A percentile compares a stretch with the other conserved stretches of the same genome.
These are phyloP conservation scores for Pascua guehoae DNA, from an alignment of 1,284 basidiomycete species.

Conservation along the genomic window DNA sequence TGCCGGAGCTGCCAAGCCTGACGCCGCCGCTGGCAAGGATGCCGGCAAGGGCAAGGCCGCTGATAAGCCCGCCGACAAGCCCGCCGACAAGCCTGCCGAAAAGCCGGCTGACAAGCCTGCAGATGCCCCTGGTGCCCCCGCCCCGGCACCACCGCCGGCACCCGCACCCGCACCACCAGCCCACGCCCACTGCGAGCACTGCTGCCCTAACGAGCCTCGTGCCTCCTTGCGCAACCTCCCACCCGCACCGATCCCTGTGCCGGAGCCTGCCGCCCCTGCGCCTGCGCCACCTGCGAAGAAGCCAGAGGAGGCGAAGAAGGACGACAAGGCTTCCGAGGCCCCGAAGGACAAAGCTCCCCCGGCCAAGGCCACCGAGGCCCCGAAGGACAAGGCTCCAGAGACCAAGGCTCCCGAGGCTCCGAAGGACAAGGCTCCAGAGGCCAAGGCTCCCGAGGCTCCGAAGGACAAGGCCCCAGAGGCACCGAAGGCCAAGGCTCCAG, in stretches of 20 bases:
- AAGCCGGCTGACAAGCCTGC: background rate
- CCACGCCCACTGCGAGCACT: conserved; percentile 12
- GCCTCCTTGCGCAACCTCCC: background rate
- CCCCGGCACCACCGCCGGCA: background rate
- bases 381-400: background rate
- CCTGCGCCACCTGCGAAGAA: background rate
- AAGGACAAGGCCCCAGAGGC: background rate
- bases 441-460: background rate
- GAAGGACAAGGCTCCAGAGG: background rate
- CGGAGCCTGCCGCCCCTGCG: background rate
- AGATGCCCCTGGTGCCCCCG: background rate
- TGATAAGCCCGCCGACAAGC: conserved; percentile 1
- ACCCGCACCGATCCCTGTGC: background rate
- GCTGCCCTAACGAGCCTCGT: conserved; percentile 13
- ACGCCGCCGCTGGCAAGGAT: background rate
- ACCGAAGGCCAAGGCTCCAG: background rate
- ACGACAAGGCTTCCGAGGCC: background rate
- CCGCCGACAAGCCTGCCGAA: conserved; percentile 3
- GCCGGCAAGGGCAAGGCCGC: background rate
- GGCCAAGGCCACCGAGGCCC: background rate
- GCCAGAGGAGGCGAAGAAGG: background rate
- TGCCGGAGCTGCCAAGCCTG: background rate
- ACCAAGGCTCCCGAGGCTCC: background rate
- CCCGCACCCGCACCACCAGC: background rate
- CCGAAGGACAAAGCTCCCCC: background rate